Evolutionary conservation across 2,329 filamentous ascomycete genomes (phyloP).

Genomic region (Clarireedia homoeocarpa): DNA sequence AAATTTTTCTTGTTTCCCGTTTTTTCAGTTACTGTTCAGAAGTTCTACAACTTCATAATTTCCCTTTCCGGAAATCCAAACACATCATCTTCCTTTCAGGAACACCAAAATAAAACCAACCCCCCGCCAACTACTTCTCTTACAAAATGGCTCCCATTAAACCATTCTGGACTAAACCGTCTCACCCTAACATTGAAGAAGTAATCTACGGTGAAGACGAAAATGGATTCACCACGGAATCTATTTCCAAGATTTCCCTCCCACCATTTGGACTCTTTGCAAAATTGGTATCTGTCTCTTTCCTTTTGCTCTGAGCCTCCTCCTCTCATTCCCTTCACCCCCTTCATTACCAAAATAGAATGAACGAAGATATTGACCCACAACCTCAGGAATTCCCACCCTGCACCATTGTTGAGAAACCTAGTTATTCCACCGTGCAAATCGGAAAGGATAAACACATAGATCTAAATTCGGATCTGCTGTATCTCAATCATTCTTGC

Average conservation of each 20-base stretch:
- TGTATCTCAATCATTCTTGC: conserved; percentile 64
- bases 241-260: conserved; percentile 45
- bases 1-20: too few relatives aligned
- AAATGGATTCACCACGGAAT: conserved; percentile 48
- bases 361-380: neutral
- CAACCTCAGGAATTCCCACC: conserved; percentile 44
- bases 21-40: too few relatives aligned
- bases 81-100: neutral
- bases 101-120: neutral
- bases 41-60: neutral
- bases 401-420: conserved; percentile 44
- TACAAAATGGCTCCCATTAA: conserved; percentile 43
- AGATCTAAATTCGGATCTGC: conserved; percentile 56
- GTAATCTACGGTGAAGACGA: conserved; percentile 43
- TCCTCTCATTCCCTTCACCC: neutral
- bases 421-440: conserved; percentile 59
- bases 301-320: neutral
- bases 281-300: conserved; percentile 38
- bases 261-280: conserved; percentile 59
- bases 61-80: neutral
- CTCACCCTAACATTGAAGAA: conserved; percentile 50
- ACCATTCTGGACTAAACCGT: conserved; percentile 53
- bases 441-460: conserved; percentile 47
- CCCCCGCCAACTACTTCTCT: neutral
- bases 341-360: neutral